Base-by-base conservation (phyloP, 208 protist species). In the Phytomonas francai region DNA sequence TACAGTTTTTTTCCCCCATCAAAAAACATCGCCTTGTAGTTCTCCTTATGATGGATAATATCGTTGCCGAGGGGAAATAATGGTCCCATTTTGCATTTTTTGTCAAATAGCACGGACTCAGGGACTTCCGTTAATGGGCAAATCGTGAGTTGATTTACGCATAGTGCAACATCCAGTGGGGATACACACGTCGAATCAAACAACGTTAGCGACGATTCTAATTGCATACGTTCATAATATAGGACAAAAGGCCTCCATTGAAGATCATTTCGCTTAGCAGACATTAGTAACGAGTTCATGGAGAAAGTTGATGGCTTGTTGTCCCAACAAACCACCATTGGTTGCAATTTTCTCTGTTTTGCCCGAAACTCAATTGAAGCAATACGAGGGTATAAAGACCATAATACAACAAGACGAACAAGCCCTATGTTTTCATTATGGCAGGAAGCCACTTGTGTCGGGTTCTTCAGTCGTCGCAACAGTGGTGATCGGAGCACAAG, bases 1-100 rank as follows among this genome's bases (percentile, higher is more conserved):
- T 85, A 95, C 49, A 91, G 39, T 68, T 93, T 95, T 68, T 91
- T 93, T 68, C 83, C 87, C 0, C 87, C 85, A 68, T 95, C 89
- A 69, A 92, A 92, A 49, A 92, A 81, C 59, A 95, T 73, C 4
- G 75, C 89, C 0, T 77, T 68, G 63, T 85, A 81, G 25, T 80
- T 67, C 51, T 80, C 80, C 42, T 68, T 80, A 62, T 84, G 51
- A 27, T 83, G 75, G 36, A 86, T 64, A 9, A 12, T 65, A 8
- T 77, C 67, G 22, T 83, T 49, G 30, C 79, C 66, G 61, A 89
- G 73, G 34, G 72, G 73, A 32, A 71, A 70, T 19, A 77, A 63
- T 22, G 84, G 84, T 5, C 69, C 81, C 60, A 88, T 68, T 76
- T 87, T 85, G 68, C 74, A 82, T 59, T 88, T 78, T 2, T 77